phyloP scores from a whole-genome alignment of 2,329 filamentous ascomycete genomes.

The Aureobasidium mangrovei region DNA sequence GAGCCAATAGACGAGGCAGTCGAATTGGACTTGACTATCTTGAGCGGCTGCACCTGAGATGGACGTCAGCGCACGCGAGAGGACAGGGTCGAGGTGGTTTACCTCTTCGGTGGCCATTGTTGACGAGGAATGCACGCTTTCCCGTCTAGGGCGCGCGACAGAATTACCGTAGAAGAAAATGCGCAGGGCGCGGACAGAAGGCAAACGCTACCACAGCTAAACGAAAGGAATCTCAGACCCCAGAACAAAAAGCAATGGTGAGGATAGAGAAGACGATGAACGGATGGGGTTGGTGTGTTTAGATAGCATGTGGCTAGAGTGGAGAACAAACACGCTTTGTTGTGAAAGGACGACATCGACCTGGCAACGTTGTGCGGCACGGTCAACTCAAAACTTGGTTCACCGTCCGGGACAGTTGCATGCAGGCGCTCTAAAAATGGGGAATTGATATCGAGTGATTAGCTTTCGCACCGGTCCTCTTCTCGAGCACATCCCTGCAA shows the following conservation, averaged over 20 bases:
- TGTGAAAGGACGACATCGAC: too few species aligned
- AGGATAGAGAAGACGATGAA: not conserved
- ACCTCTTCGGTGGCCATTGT: slow-evolving; percentile 36
- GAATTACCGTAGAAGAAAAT: not conserved
- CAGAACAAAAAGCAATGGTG: slow-evolving; percentile 3
- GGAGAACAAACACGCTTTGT: not conserved
- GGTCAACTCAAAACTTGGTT: too few species aligned
- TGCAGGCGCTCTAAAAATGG: too few species aligned
- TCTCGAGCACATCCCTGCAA: too few species aligned
- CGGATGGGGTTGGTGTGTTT: not conserved
- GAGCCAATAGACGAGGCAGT: slow-evolving; percentile 33
- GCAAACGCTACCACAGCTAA: not conserved
- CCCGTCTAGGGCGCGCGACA: slow-evolving; percentile 9
- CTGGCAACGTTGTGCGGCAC: too few species aligned
- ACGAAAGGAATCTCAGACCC: not conserved
- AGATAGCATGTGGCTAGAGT: not conserved
- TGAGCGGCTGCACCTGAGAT: slow-evolving; percentile 62
- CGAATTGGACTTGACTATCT: slow-evolving; percentile 57
- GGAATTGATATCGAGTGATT: too few species aligned
- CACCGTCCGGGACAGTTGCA: too few species aligned
- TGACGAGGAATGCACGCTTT: slow-evolving; percentile 26
- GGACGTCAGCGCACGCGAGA: slow-evolving; percentile 13
- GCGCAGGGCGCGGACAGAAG: not conserved
- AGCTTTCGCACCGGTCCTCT: too few species aligned
- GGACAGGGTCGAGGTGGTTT: slow-evolving; percentile 17